Evolutionary conservation across 2,329 filamentous ascomycete species (phyloP), one percentile per base, ranked within the genome.

Genomic region (Pseudogymnoascus sp.): DNA sequence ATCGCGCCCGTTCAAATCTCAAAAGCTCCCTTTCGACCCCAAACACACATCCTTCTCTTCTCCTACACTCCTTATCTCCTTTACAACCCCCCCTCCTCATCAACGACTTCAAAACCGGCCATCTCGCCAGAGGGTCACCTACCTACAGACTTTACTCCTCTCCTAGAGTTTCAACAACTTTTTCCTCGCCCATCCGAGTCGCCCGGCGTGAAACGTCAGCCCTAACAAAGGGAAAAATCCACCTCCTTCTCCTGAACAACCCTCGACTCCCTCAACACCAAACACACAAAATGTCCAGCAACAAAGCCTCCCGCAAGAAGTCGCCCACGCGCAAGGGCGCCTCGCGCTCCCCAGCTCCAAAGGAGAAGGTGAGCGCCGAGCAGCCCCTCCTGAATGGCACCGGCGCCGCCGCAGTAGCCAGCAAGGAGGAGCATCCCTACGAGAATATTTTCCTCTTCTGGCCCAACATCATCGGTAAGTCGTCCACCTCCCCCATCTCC

Each of bases 391-490:
- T 77, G 71, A 82, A 81, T 67, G 80, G 79, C 66, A 83, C 82
- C 68, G 78, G 79, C 63, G 73, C 76, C 64, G 77, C 75, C 62
- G 68, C 71, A 21, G 64, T 71, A 23, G 64, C 74, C 66, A 72
- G 73, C 66, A 71, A 70, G 62, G 74, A 76, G 66, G 78, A 73
- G 43, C 71, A 76, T 60, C 73, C 77, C 8, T 74, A 77, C 45
- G 90, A 93, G 77, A 93, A 93, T 75, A 89, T 93, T 68, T 93
- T 93, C 69, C 76, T 93, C 34, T 93, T 93, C 77, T 87, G 84
- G 77, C 90, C 90, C 31, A 93, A 93, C 72, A 80, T 93, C 41
- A 93, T 93, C 71, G 90, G 89, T 92, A 21, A 51, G 61, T 43
- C 57, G 16, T 6, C 25, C 19, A 31, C 37, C 23, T 28, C 62